Percentiles rank a stretch among this genome's conserved stretches.
Conservation (phyloP, 257 asterid genomes). For the Orobanche coerulescens region DNA sequence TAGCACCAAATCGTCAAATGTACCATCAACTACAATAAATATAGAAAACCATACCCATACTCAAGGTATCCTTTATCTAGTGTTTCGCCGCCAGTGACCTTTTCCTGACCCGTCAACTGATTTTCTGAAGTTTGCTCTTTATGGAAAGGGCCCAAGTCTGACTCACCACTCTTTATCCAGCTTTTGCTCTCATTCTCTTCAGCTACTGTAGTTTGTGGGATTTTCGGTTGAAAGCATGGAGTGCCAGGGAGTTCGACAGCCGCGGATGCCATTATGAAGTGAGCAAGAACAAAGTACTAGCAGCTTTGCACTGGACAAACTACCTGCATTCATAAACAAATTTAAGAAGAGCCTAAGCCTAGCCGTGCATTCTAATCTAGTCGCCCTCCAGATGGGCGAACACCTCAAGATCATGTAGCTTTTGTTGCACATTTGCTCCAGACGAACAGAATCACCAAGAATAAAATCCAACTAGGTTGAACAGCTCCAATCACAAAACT, state of each 20-base stretch:
- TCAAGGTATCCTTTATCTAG: conserved; percentile 55
- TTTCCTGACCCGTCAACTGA: conserved; percentile 23
- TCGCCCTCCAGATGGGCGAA: conserved; percentile 60
- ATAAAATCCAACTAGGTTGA: conserved; percentile 54
- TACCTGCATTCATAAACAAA: conserved; percentile 65
- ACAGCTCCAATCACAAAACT: conserved; percentile 66
- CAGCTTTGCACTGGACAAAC: conserved; percentile 30
- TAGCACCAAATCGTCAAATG: conserved; percentile 13
- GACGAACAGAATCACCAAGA: conserved; percentile 65
- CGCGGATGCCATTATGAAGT: conserved; percentile 42
- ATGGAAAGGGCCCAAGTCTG: conserved; percentile 21
- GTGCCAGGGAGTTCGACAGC: conserved; percentile 36
- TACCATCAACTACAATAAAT: conserved; percentile 13
- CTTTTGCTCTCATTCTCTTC: conserved; percentile 24
- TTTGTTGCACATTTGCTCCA: conserved; percentile 50
- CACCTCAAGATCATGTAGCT: conserved; percentile 53
- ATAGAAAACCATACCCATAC: conserved; percentile 52
- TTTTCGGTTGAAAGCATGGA: conserved; percentile 25
- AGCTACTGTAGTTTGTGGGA: conserved; percentile 16
- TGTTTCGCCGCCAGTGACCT: conserved; percentile 27
- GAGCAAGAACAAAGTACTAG: conserved; percentile 30
- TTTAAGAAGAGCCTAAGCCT: conserved; percentile 52
- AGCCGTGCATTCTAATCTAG: conserved; percentile 36
- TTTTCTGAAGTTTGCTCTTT: conserved; percentile 23
- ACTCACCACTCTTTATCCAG: conserved; percentile 18